Conservation (phyloP, 2,329 filamentous ascomycete species). For the Tolypocladium album region DNA sequence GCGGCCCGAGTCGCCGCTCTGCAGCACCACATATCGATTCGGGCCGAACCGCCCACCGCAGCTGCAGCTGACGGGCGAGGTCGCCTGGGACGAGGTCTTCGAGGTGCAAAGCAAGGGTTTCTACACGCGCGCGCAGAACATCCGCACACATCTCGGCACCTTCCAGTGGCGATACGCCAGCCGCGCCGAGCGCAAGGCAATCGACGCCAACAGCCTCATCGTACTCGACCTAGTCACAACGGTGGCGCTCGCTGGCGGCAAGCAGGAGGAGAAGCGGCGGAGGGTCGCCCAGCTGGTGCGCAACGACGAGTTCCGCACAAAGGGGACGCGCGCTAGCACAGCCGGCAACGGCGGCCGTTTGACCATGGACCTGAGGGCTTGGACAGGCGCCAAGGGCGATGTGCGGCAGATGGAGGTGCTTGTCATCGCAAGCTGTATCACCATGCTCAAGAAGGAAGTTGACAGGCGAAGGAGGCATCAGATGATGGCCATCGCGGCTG, state of each 20-base stretch:
- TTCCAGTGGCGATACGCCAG: slow-evolving; percentile 47
- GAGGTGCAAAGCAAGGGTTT: slow-evolving; percentile 23
- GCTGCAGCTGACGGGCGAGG: slow-evolving; percentile 18
- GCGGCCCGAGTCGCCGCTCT: slow-evolving; percentile 28
- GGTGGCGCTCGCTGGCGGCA: slow-evolving; percentile 16
- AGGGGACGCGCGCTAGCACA: slow-evolving; percentile 22
- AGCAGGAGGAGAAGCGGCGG: slow-evolving; percentile 16
- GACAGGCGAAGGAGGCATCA: slow-evolving; percentile 45
- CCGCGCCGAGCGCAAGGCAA: slow-evolving; percentile 32
- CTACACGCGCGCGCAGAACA: slow-evolving; percentile 33
- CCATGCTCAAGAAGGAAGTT: slow-evolving; percentile 57
- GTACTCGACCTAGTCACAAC: slow-evolving; percentile 37
- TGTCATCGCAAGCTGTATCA: slow-evolving; percentile 43
- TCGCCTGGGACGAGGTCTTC: slow-evolving; percentile 12
- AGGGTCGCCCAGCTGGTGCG: slow-evolving; percentile 33
- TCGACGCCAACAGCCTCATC: slow-evolving; percentile 31
- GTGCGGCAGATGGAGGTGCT: slow-evolving; percentile 33
- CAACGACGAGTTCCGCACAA: slow-evolving; percentile 24
- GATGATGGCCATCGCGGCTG: slow-evolving; percentile 30
- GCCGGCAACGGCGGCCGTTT: slow-evolving; percentile 42
- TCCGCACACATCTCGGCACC: slow-evolving; percentile 35
- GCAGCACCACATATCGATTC: slow-evolving; percentile 44
- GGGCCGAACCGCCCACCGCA: slow-evolving; percentile 41
- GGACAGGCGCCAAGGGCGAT: slow-evolving; percentile 21
- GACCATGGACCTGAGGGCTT: slow-evolving; percentile 28